Evolutionary conservation across 306 rosid species (phyloP).

Genomic region (Rosa rugosa): DNA sequence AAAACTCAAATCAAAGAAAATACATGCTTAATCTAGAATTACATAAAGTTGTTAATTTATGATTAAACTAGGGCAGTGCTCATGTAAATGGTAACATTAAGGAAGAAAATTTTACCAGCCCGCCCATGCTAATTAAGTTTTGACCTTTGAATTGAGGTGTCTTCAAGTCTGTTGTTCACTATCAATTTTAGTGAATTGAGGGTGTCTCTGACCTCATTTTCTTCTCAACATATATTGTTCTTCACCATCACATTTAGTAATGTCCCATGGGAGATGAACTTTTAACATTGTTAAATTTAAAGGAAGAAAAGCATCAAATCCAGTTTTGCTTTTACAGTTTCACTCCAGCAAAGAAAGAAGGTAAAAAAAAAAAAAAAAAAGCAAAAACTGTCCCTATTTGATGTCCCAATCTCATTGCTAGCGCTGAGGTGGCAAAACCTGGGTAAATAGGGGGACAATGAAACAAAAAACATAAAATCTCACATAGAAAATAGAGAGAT

Average conservation of each 20-base stretch:
- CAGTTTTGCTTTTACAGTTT: background rate
- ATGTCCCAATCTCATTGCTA: background rate
- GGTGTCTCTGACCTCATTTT: background rate
- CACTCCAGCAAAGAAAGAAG: background rate
- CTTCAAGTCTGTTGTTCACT: no score
- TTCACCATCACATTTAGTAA: background rate
- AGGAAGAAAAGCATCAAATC: background rate
- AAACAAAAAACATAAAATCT: constrained; percentile 13
- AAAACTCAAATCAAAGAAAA: background rate
- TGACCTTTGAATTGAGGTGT: background rate
- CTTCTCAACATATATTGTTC: no score
- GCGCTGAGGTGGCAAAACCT: constrained; percentile 32
- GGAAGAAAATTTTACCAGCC: background rate
- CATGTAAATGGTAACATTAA: background rate
- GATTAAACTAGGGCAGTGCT: background rate
- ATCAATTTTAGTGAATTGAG: background rate
- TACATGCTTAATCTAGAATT: background rate
- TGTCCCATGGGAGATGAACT: background rate
- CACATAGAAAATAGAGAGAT: background rate
- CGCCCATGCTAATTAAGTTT: background rate
- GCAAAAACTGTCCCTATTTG: background rate
- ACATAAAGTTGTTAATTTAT: background rate
- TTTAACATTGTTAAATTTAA: background rate
- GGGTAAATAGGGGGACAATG: background rate
- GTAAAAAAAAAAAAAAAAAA: background rate